These are phyloP conservation scores for Cyberlindnera maclurae DNA, from an alignment of 805 yeast species.

Conservation along the genomic window DNA sequence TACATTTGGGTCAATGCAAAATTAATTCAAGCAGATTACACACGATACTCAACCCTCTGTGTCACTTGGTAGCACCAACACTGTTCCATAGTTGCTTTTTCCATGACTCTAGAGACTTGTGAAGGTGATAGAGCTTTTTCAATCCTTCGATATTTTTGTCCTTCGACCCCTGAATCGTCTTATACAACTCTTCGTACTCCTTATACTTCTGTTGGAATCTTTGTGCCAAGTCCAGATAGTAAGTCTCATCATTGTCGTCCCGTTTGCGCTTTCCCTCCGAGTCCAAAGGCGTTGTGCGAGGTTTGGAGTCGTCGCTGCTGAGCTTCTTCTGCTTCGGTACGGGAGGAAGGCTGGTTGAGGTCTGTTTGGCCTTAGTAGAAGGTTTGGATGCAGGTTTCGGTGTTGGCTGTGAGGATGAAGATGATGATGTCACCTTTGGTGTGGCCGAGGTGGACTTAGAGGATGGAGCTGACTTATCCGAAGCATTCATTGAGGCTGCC, in stretches of 20 bases:
- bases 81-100: conserved; percentile 48
- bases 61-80: conserved; percentile 3
- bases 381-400: neutral
- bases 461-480: neutral
- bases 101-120: conserved; percentile 46
- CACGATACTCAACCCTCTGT: too few relatives aligned
- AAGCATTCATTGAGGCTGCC: neutral
- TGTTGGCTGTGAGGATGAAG: neutral
- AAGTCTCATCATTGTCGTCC: conserved; percentile 23
- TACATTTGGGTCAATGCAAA: too few relatives aligned
- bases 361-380: neutral
- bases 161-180: conserved; percentile 3
- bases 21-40: too few relatives aligned
- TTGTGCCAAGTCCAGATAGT: conserved; percentile 36
- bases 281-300: neutral
- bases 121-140: conserved; percentile 41
- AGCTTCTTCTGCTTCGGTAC: neutral
- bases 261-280: conserved; percentile 7
- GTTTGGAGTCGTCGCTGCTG: neutral
- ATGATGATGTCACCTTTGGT: neutral
- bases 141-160: conserved; percentile 12
- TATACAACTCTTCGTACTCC: conserved; percentile 43
- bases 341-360: too few relatives aligned
- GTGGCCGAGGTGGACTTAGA: neutral
- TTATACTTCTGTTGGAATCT: conserved; percentile 41